These are phyloP conservation scores for Eucalyptus lansdowneana DNA, from an alignment of 345 rosid species.

Conservation along the genomic window DNA sequence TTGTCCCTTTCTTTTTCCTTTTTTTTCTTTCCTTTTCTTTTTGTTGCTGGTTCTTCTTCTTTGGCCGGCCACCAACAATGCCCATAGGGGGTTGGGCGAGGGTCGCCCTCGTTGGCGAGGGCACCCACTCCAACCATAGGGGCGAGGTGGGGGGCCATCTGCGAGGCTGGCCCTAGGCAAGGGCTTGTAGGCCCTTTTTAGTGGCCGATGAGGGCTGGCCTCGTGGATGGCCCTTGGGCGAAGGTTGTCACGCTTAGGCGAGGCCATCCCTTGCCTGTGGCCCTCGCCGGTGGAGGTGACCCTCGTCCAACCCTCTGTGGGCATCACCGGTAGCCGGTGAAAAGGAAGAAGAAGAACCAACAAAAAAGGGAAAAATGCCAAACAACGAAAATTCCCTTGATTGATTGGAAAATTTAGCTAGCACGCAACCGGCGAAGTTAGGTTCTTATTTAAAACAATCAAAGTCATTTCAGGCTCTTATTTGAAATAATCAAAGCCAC, in stretches of 20 bases:
- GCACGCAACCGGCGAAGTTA: rapidly evolving
- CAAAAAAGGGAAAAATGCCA: too few species aligned
- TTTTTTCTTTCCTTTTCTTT: too few species aligned
- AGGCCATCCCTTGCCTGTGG: too few species aligned
- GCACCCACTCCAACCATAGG: too few species aligned
- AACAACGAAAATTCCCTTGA: rapidly evolving
- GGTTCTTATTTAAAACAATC: too few species aligned
- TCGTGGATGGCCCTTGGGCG: rapidly evolving
- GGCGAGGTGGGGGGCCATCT: too few species aligned
- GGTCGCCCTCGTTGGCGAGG: too few species aligned
- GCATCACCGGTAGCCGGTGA: rapidly evolving
- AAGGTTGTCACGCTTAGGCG: rapidly evolving
- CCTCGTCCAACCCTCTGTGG: rapidly evolving
- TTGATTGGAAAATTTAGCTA: rapidly evolving
- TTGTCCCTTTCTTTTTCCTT: rapidly evolving
- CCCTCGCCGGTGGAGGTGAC: rapidly evolving
- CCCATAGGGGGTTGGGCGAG: too few species aligned
- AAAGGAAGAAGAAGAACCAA: too few species aligned
- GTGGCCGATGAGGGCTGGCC: rapidly evolving
- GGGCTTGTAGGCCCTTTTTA: rapidly evolving
- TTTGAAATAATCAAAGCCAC: rapidly evolving
- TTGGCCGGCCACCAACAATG: rapidly evolving
- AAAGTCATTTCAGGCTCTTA: rapidly evolving
- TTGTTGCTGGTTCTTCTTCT: too few species aligned
- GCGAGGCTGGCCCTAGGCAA: rapidly evolving